A percentile compares a stretch with the other conserved stretches of the same genome.
Conservation (phyloP, 1,284 basidiomycete species). For the Ceratobasidium sp. region DNA sequence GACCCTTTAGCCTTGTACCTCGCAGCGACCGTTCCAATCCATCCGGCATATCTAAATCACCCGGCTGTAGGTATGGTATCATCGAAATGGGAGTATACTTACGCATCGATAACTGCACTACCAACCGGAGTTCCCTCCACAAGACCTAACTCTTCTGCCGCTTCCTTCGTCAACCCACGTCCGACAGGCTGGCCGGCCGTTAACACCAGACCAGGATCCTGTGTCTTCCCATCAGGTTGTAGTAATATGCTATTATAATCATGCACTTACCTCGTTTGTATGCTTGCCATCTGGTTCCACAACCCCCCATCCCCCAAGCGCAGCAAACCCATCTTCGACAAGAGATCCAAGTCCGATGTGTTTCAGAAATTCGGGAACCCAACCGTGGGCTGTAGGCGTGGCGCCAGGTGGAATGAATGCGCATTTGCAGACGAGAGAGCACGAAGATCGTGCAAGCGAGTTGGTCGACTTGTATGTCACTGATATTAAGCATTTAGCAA, state of each 20-base stretch:
- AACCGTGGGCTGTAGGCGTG: slow-evolving; percentile 69
- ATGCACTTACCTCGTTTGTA: background rate
- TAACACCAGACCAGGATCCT: slow-evolving; percentile 67
- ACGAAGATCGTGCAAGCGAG: slow-evolving; percentile 85
- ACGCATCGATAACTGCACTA: slow-evolving; percentile 96
- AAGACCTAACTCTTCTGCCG: slow-evolving; percentile 90
- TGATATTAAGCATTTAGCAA: slow-evolving; percentile 41
- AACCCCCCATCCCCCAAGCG: slow-evolving; percentile 74
- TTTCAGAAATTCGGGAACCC: slow-evolving; percentile 90
- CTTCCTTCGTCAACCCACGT: slow-evolving; percentile 80
- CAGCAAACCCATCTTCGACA: slow-evolving; percentile 75
- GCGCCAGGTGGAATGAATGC: slow-evolving; percentile 86
- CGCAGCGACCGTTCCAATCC: slow-evolving; percentile 96
- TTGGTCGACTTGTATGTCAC: slow-evolving; percentile 93
- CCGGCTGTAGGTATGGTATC: background rate
- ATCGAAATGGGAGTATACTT: slow-evolving; percentile 55
- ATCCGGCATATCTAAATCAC: slow-evolving; percentile 87
- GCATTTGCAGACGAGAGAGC: slow-evolving; percentile 97
- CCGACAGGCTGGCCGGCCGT: slow-evolving; percentile 96
- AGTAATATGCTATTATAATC: background rate
- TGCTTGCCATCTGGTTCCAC: slow-evolving; percentile 47
- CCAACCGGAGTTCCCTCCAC: slow-evolving; percentile 93
- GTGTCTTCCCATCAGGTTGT: background rate
- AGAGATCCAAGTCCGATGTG: slow-evolving; percentile 84
- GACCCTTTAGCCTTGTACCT: slow-evolving; percentile 67